Evolutionary conservation across 352 stramenopile genomes (phyloP).

Genomic region (Elongisporangium senticosum): DNA sequence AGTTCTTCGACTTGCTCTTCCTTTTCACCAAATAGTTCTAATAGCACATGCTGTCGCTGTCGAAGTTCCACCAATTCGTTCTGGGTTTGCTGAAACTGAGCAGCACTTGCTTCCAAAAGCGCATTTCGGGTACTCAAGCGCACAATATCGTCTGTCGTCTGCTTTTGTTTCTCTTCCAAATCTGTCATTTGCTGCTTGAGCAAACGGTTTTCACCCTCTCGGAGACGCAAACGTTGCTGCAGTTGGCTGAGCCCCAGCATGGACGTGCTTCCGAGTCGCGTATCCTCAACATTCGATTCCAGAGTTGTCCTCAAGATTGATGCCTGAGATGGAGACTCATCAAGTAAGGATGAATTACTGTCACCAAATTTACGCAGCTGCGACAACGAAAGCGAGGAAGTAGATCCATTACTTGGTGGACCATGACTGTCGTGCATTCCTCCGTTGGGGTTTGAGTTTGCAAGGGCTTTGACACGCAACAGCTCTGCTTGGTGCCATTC

Average conservation of each 20-base stretch:
- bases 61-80: constrained; percentile 48
- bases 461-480: constrained; percentile 26
- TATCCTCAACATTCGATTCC: constrained; percentile 27
- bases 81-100: constrained; percentile 40
- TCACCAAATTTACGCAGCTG: background rate
- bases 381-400: background rate
- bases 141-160: constrained; percentile 69
- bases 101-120: constrained; percentile 54
- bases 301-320: constrained; percentile 60
- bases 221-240: constrained; percentile 64
- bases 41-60: constrained; percentile 72
- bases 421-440: constrained; percentile 15
- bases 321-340: constrained; percentile 24
- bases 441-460: constrained; percentile 6
- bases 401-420: constrained; percentile 13
- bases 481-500: constrained; percentile 62
- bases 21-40: constrained; percentile 83
- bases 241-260: constrained; percentile 72
- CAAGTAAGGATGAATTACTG: background rate
- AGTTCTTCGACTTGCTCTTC: constrained; percentile 84
- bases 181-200: constrained; percentile 62
- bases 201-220: constrained; percentile 69
- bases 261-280: constrained; percentile 31
- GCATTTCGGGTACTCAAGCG: constrained; percentile 68
- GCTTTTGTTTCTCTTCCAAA: constrained; percentile 61